These are phyloP conservation scores for Fusarium solani-melongenae DNA, from an alignment of 2,329 filamentous ascomycete species.

Conservation along the genomic window DNA sequence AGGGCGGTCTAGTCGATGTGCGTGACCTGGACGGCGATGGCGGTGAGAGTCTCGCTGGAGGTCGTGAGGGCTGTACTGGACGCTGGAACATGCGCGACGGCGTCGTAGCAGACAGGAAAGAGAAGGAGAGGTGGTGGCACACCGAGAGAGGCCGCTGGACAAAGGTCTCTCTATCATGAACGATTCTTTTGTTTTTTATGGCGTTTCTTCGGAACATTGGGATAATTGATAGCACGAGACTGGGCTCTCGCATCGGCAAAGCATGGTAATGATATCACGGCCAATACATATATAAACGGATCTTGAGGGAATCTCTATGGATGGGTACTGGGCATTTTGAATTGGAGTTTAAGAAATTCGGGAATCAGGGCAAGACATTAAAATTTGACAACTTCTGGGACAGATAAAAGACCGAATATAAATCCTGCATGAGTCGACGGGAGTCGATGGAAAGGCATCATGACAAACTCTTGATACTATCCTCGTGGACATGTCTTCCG, in stretches of 20 bases:
- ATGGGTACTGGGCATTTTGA: neutral
- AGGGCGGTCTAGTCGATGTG: constrained; percentile 66
- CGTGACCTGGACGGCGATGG: constrained; percentile 60
- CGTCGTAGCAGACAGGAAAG: constrained; percentile 56
- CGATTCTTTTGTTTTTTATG: neutral
- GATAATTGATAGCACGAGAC: neutral
- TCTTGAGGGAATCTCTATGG: neutral
- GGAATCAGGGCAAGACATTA: neutral
- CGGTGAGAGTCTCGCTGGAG: constrained; percentile 56
- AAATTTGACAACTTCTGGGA: neutral
- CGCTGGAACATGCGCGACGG: constrained; percentile 58
- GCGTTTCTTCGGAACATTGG: neutral
- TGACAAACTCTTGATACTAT: neutral
- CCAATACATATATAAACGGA: constrained; percentile 9
- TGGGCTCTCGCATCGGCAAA: neutral
- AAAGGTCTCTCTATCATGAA: constrained; percentile 37
- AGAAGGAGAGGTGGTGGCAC: constrained; percentile 63
- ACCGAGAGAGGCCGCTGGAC: constrained; percentile 60
- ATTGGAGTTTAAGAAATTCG: constrained; percentile 14
- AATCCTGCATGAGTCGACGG: neutral
- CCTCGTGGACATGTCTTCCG: neutral
- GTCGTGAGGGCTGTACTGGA: constrained; percentile 57
- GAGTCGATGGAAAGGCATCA: neutral
- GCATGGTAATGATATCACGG: constrained; percentile 32
- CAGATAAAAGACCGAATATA: neutral